Conservation (phyloP, 1,284 basidiomycete genomes). For the Pseudozyma thailandica region DNA sequence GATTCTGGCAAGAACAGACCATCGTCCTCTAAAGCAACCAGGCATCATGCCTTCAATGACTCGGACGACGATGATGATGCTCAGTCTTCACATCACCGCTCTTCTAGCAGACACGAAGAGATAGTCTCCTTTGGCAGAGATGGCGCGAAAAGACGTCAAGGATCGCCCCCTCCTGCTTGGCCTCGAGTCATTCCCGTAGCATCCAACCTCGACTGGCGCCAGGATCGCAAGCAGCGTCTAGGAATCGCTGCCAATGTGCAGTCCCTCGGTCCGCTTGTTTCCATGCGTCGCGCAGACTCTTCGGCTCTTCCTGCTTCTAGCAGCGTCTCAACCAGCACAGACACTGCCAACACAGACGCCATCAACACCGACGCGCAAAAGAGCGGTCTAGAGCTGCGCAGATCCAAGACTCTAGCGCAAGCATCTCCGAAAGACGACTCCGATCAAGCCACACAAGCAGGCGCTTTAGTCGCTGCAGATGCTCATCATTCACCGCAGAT, state of each 20-base stretch:
- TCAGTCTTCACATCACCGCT: background rate
- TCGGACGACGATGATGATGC: conserved; percentile 25
- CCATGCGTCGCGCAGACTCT: conserved; percentile 29
- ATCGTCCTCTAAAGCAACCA: conserved; percentile 1
- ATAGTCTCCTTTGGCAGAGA: conserved; percentile 28
- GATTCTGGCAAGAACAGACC: background rate
- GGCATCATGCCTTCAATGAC: conserved; percentile 27
- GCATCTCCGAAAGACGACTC: too few relatives aligned
- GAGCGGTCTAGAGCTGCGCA: conserved; percentile 42
- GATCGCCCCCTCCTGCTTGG: conserved; percentile 5
- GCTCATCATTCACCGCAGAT: too few relatives aligned
- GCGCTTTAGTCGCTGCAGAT: too few relatives aligned
- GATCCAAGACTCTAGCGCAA: too few relatives aligned
- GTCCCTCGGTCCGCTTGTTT: conserved; percentile 39
- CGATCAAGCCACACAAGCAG: background rate
- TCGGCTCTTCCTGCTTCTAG: conserved; percentile 11
- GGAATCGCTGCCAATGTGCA: conserved; percentile 44
- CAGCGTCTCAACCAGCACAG: background rate
- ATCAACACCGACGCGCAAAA: conserved; percentile 53
- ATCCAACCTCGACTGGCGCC: conserved; percentile 55
- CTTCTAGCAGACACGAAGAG: conserved; percentile 17
- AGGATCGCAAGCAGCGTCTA: conserved; percentile 56
- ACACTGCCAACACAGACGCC: conserved; percentile 4
- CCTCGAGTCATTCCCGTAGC: conserved; percentile 49
- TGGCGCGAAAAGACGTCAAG: conserved; percentile 18